Base-by-base conservation (phyloP, 257 asterid genomes). In the Solanum arcanum region DNA sequence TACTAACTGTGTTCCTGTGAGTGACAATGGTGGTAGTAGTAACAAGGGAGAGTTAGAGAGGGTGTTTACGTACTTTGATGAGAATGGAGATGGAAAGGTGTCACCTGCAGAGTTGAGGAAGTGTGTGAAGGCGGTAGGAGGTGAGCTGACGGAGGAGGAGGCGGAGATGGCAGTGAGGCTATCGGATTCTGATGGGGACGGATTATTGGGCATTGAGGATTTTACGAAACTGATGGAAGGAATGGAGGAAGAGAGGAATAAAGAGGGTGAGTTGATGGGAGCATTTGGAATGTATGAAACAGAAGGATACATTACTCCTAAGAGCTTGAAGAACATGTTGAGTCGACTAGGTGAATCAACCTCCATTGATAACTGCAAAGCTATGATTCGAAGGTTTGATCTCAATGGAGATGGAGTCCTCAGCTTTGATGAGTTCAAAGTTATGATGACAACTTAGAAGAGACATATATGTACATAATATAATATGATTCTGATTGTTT, bases 391-490 rank as follows among this genome's bases (percentile, higher is more conserved):
- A 20, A 6, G 49, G 3, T 94, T 90, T 83, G 98, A 94, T 90
- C 90, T 93, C 56, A 87, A 94, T 44, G 94, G 91, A 6, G 96
- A 94, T 75, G 98, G 98, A 0, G 94, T 91, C 2, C 92, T 94
- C 80, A 86, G 59, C 82, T 92, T 93, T 82, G 92, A 93, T 21
- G 98, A 94, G 92, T 94, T 94, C 84, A 77, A 88, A 85, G 83
- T 83, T 33, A 94, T 94, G 95, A 93, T 94, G 97, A 47, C 66
- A 80, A 16, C 29, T 80, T 80, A 80, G 44, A 80, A 80, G 29
- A 80, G 20, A 73, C 47, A 78, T 37, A 37, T 75, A 49, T 37
- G 81, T 74, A 39, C 31, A 74, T 39, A 39, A 74, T 37, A 18
- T 73, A 66, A 23, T 41, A 66, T 66, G 56, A 73, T 73, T 20